Evolutionary conservation across 176 grass and related monocot species (phyloP), one percentile per base, ranked within the genome.

Genomic region (Aegilops umbellulata): DNA sequence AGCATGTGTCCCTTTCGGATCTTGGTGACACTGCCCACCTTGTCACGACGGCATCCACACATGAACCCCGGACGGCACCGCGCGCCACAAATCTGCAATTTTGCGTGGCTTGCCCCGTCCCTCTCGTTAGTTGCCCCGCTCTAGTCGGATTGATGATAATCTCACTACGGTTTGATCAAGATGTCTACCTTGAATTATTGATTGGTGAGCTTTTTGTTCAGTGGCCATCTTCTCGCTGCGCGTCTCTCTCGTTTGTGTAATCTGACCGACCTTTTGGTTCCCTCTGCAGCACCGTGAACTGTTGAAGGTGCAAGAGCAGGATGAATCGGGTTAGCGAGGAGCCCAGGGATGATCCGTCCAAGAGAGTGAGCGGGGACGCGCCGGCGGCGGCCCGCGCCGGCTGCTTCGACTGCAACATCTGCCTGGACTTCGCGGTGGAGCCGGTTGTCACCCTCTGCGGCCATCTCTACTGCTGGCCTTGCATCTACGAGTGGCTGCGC

Each of bases 401-500:
- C 13, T 93, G 94, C 88, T 99, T 99, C 70, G 97, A 99, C 65
- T 96, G 97, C 88, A 99, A 92, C 90, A 99, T 99, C 76, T 99
- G 92, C 77, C 86, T 99, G 20, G 97, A 99, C 51, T 88, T 81
- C 26, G 92, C 94, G 60, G 72, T 65, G 47, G 92, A 99, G 75
- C 94, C 97, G 46, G 94, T 99, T 81, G 92, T 96, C 65, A 99
- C 97, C 29, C 88, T 91, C 58, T 99, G 97, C 66, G 97, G 97
- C 55, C 97, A 96, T 65, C 92, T 99, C 90, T 99, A 91, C 88
- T 99, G 97, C 73, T 99, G 97, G 94, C 87, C 94, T 51, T 99
- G 97, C 92, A 99, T 99, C 51, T 96, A 99, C 92, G 88, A 96
- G 84, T 99, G 97, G 94, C 92, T 99, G 64, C 72, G 88, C 81